Base-by-base conservation (phyloP, 2,329 filamentous ascomycete genomes). In the Sporothrix sp. region DNA sequence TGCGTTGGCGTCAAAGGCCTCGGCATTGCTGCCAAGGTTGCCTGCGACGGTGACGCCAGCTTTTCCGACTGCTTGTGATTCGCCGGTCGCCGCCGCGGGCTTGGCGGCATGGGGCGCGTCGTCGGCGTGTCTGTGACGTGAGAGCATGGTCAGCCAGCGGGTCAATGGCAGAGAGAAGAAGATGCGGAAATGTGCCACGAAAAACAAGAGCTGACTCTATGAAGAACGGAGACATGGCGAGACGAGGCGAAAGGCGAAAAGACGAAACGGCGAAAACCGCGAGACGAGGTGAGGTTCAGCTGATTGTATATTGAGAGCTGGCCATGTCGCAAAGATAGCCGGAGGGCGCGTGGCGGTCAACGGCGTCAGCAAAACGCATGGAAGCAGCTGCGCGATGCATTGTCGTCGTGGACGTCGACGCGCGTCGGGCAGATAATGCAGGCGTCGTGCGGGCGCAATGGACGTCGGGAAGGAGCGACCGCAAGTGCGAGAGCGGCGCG, bases 1-100 rank as follows among this genome's bases (percentile, higher is more conserved):
- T 9, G 48, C 23, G 30, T 56, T 54, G 9, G 50, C 21, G 4
- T 21, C 36, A 16, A 56, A 51, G 9, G 52, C 50, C 1, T 50
- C 47, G 4, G 36, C 48, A 42, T 56, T 56, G 20, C 52, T 52
- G 25, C 40, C 10, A 14, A 27, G 21, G 36, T 25, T 49, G 11
- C 20, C 25, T 20, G 27, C 23, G 7, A 21, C 45, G 7, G 25
- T 16, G 10, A 20, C 14, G 4, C 44, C 38, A 16, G 50, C 16
- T 20, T 40, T 43, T 14, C 14, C 32, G 4, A 33, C 14, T n/a
- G 25, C 10, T 28, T 28, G 5, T 28, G 18, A 23, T 38, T 18
- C 9, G 20, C 28, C 2, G 36, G 25, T 7, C 39, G 35, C 33
- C 9, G 20, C 28, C 2, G 36, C 32, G 7, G 45, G 35, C 33